Percentiles rank a stretch among this genome's conserved stretches.
Conservation (phyloP, 805 yeast genomes). For the Spathaspora boniae region DNA sequence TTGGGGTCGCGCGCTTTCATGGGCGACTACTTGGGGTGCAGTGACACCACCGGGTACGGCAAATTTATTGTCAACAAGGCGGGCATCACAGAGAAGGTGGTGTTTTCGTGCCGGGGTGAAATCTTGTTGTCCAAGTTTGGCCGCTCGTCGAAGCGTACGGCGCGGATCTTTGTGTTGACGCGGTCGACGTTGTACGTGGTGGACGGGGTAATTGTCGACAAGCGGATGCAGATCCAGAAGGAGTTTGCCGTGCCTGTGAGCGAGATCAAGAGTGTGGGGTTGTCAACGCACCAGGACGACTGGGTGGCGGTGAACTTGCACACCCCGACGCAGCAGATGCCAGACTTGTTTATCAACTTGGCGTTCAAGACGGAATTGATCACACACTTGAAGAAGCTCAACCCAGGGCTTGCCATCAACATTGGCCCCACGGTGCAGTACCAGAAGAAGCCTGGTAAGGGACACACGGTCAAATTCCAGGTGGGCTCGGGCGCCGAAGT, state of each 20-base stretch:
- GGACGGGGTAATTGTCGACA: slow-evolving; percentile 67
- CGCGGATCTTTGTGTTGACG: slow-evolving; percentile 71
- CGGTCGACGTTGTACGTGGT: slow-evolving; percentile 59
- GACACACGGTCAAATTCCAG: slow-evolving; percentile 70
- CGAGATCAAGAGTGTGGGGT: slow-evolving; percentile 56
- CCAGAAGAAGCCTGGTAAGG: slow-evolving; percentile 87
- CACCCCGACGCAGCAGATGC: slow-evolving; percentile 46
- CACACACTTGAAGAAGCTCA: slow-evolving; percentile 64
- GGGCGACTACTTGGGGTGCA: slow-evolving; percentile 94
- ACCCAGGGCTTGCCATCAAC: slow-evolving; percentile 54
- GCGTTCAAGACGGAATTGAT: slow-evolving; percentile 86
- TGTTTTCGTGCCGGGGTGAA: slow-evolving; percentile 82
- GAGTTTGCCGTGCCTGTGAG: slow-evolving; percentile 64
- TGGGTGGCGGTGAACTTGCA: slow-evolving; percentile 75
- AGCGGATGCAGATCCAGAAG: slow-evolving; percentile 48
- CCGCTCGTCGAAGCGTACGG: slow-evolving; percentile 77
- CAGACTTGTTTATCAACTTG: slow-evolving; percentile 79
- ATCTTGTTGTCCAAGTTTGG: slow-evolving; percentile 84
- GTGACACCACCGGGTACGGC: slow-evolving; percentile 68
- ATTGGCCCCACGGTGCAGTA: slow-evolving; percentile 74
- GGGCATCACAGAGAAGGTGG: slow-evolving; percentile 66
- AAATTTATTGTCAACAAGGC: slow-evolving; percentile 65
- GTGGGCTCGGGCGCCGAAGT: slow-evolving; percentile 50
- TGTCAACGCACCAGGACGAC: slow-evolving; percentile 82
- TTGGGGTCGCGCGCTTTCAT: slow-evolving; percentile 82